Base-by-base conservation (phyloP, 805 yeast genomes). In the Ogataea chonburiensis region DNA sequence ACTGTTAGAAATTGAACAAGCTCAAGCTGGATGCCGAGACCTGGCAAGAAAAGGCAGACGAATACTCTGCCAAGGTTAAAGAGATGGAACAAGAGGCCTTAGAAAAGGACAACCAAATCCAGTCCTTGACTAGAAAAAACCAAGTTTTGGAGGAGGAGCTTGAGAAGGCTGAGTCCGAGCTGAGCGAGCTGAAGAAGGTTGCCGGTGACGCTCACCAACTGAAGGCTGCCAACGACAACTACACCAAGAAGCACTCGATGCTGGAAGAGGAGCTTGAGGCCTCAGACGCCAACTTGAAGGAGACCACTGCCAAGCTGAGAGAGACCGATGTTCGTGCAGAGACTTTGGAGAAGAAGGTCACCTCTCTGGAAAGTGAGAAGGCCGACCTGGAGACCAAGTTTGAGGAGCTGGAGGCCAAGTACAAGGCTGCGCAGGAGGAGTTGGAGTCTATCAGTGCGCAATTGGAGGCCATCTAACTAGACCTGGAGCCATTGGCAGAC, bases 31-130 rank as follows among this genome's bases (percentile, higher is more conserved):
- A 93, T 63, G 91, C 96, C 51, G 98, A 93, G 71, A 73, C 82
- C 55, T 94, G 98, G 87, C 96, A 91, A 72, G 96, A 87, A 64
- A 86, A 88, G 73, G 81, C 93, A 44, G 98, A 93, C 59, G 96
- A 86, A 56, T 76, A 85, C 56, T 67, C 79, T 44, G 79, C 73
- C 47, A 81, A 80, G 63, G 79, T 85, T 69, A 93, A 89, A 75
- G 82, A 74, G 60, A 74, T 91, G 64, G 98, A 91, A 67, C 97
- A 91, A 70, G 95, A 87, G 59, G 75, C 77, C 60, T 71, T 86
- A 51, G 91, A 86, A 52, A 89, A 89, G 71, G 98, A 93, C 64
- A 91, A 93, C 71, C 93, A 86, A 64, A 87, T 93, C 64, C 88
- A 87, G 61, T 75, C 97, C 5, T 77, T 93, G 66, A 81, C 89